Conservation (phyloP, 2,329 filamentous ascomycete species). For the Alternaria atra region DNA sequence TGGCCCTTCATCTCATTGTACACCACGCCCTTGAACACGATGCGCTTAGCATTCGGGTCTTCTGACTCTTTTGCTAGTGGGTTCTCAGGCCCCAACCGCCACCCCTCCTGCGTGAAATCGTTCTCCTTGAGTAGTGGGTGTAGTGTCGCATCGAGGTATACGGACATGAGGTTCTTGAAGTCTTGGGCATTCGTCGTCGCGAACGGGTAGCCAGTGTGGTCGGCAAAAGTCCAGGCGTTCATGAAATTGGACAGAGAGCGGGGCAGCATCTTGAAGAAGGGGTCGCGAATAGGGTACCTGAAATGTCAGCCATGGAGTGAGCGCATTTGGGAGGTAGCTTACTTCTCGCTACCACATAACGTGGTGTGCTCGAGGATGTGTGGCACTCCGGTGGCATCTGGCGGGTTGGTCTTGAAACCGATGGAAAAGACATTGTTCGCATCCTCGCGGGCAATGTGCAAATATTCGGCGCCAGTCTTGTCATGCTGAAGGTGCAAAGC, state of each 20-base stretch:
- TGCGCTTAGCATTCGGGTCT: conserved; percentile 66
- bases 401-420: conserved; percentile 98
- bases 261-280: conserved; percentile 99
- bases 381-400: conserved; percentile 93
- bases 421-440: conserved; percentile 99
- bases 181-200: conserved; percentile 96
- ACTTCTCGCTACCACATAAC: conserved; percentile 94
- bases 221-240: conserved; percentile 97
- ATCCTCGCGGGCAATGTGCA: conserved; percentile 94
- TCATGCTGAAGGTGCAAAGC: conserved; percentile 91
- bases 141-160: conserved; percentile 94
- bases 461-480: conserved; percentile 93
- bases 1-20: conserved; percentile 99
- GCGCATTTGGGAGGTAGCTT: conserved; percentile 28
- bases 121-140: conserved; percentile 87
- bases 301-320: conserved; percentile 15
- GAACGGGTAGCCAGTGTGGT: conserved; percentile 98
- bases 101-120: conserved; percentile 96
- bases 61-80: conserved; percentile 61
- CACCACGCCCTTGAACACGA: conserved; percentile 97
- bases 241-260: conserved; percentile 99
- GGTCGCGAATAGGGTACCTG: conserved; percentile 95
- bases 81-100: conserved; percentile 94
- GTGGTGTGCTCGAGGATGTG: conserved; percentile 99
- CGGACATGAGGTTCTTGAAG: conserved; percentile 93